Conservation (phyloP, 2,329 filamentous ascomycete genomes). For the Cryphonectria parasitica region DNA sequence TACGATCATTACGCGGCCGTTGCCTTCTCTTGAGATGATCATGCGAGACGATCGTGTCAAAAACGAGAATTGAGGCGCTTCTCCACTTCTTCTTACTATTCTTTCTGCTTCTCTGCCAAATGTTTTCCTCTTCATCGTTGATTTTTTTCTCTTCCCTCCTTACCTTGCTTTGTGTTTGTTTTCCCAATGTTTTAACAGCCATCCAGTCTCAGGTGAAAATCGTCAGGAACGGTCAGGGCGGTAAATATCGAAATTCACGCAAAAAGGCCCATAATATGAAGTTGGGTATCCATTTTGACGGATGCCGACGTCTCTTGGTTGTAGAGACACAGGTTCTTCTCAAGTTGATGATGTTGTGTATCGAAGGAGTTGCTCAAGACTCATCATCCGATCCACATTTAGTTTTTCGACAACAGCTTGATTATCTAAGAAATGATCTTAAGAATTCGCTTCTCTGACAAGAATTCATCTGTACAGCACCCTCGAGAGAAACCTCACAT, state of each 20-base stretch:
- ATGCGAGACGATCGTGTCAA: background rate
- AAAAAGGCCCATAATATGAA: background rate
- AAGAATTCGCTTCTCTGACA: background rate
- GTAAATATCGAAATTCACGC: background rate
- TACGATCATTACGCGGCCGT: background rate
- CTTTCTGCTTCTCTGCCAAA: background rate
- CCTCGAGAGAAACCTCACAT: no score
- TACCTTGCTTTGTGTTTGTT: background rate
- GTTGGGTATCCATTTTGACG: background rate
- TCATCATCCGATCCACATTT: background rate
- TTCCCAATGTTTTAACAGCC: background rate
- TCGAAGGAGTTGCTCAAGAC: background rate
- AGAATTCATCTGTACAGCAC: no score
- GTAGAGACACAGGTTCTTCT: background rate
- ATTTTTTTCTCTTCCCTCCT: background rate
- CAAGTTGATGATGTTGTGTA: background rate
- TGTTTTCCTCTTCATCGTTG: background rate
- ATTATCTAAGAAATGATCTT: no score
- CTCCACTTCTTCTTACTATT: background rate
- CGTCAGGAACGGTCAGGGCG: background rate
- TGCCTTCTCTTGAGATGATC: background rate
- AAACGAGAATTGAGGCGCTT: background rate
- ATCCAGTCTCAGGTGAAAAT: background rate
- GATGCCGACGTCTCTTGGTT: background rate
- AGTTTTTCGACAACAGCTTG: background rate